Evolutionary conservation across 1,284 basidiomycete species (phyloP), one percentile per base, ranked within the genome.

Genomic region (Agroathelia rolfsii): DNA sequence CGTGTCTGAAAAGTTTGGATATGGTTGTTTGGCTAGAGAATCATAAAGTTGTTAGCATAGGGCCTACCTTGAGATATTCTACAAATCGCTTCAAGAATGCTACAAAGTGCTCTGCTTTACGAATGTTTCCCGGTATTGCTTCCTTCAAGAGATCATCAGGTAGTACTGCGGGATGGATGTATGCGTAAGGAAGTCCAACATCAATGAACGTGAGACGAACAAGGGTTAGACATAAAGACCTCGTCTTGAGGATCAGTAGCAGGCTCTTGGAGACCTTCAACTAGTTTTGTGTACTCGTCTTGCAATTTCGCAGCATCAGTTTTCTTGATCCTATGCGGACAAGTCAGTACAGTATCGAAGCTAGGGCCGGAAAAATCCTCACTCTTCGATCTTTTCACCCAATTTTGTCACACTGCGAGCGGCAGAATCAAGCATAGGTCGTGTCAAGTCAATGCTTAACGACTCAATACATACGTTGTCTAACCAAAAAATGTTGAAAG

Each of bases 401-500:
- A 99, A 70, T 52, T 78, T 87, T 16, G 71, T 72, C 11, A 97
- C 84, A 55, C 90, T 96, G 43, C 93, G 72, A 3, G 81, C 75
- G 1, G 95, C 95, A 6, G 89, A 88, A 49, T 99, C 95, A 17
- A 99, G 68, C 88, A 98, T 98, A 0, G 95, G 95, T 23, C 95
- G 69, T n/a, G 94, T 98, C 30, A 99, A 65, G 53, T 99, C 95
- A 46, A 99, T 96, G 41, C 90, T 95, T 27, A 99, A 64, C 0
- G 94, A 96, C 53, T 99, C 95, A 53, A 99, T 95, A 59, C 95
- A 99, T 34, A 99, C 95, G 55, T 99, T 99, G 55, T 99, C 94
- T 81, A 46, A 17, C 11, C 14, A 29, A 30, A 13, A 30, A 24
- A 22, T 26, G 27, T 27, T 12, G 40, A 7, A 35, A 31, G 30